Base-by-base conservation (phyloP, 495 filamentous ascomycete species). In the Geopyxis carbonaria region DNA sequence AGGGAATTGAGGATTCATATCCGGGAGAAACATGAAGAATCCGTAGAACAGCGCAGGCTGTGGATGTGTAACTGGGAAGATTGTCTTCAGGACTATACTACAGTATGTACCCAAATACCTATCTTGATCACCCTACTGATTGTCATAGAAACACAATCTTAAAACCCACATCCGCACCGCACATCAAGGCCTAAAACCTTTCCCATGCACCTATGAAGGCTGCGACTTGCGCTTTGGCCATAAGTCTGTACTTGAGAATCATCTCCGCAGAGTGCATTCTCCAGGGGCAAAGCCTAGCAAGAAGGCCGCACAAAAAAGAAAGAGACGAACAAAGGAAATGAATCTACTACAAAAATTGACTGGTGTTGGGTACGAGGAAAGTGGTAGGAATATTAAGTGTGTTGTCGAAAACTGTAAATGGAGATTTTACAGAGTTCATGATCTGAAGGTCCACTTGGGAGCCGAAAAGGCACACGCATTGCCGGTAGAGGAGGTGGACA, bases 131-230 rank as follows among this genome's bases (percentile, higher is more conserved):
- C n/a, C n/a, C n/a, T n/a, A n/a, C n/a, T n/a, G n/a, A n/a, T n/a
- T n/a, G n/a, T n/a, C n/a, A n/a, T n/a, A 76, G 50, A 71, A 68
- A 43, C 75, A 75, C 0, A 93, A 93, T 51, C 65, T 93, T 15
- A 78, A 73, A 21, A 70, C 73, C 0, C 89, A 97, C 50, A 64
- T 82, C 38, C 72, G 74, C 16, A 73, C 70, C 3, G 74, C 76
- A 0, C 89, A 97, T 50, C 63, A 78, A 41, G 73, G 74, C 19
- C 59, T 45, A 8, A 48, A 48, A 13, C 51, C 46, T 3, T 56
- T 51, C 22, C n/a, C 25, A 16, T 56, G 52, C 22, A 32, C 44
- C 5, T 22, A 50, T 8, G 19, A 32, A 1, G 42, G 30, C 11
- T 56, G 52, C 31, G 35, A 33, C 8, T 43, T 44, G 43, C 16